Evolutionary conservation across 1,139 yeast genomes (phyloP).

Genomic region (Williopsis jadinii): DNA sequence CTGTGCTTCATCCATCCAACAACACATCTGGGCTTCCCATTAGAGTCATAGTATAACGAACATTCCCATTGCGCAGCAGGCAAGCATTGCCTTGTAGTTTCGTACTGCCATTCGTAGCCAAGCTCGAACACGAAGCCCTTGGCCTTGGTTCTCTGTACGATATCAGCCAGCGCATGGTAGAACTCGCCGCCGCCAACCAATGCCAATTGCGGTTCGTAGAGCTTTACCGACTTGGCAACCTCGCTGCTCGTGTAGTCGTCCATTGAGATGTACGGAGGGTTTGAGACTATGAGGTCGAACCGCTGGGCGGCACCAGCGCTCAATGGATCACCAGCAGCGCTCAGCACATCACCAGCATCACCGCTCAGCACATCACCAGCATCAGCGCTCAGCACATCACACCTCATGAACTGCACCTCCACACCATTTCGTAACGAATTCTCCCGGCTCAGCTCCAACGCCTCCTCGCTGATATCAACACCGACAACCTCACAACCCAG

Average conservation of each 20-base stretch:
- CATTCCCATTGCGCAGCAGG: constrained; percentile 18
- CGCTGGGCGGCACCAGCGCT: too few relatives aligned
- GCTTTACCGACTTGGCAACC: constrained; percentile 53
- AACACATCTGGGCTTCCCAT: constrained; percentile 26
- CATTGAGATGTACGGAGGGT: constrained; percentile 82
- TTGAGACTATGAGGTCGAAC: constrained; percentile 57
- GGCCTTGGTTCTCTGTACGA: constrained; percentile 33
- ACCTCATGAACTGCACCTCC: constrained; percentile 10
- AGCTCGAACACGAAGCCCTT: constrained; percentile 38
- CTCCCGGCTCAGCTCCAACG: constrained; percentile 41
- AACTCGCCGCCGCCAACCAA: constrained; percentile 71
- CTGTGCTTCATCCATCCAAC: constrained; percentile 24
- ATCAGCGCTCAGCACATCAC: too few relatives aligned
- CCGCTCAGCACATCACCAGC: too few relatives aligned
- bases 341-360: too few relatives aligned
- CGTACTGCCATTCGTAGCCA: constrained; percentile 28
- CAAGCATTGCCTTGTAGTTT: constrained; percentile 11
- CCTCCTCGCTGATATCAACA: constrained; percentile 53
- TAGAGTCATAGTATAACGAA: constrained; percentile 24
- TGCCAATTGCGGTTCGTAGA: constrained; percentile 73
- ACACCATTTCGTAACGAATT: constrained; percentile 29
- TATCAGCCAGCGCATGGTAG: constrained; percentile 46
- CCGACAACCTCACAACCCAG: constrained; percentile 36
- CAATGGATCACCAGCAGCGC: too few relatives aligned
- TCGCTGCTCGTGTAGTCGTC: constrained; percentile 32